A percentile compares a stretch with the other conserved stretches of the same genome.
Conservation (phyloP, 495 filamentous ascomycete species). For the Penicillium parvum region DNA sequence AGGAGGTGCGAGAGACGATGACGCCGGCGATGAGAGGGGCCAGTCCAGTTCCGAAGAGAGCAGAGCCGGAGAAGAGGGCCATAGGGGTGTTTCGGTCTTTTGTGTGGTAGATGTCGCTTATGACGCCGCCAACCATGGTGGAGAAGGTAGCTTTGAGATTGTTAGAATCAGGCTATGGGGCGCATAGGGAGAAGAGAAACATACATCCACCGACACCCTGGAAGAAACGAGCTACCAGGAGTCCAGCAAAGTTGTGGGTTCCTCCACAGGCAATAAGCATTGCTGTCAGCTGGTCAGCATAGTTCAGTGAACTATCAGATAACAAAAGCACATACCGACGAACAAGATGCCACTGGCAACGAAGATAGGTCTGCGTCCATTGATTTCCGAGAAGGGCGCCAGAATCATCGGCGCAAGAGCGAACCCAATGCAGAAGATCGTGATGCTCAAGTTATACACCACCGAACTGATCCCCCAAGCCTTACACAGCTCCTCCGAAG, state of each 20-base stretch:
- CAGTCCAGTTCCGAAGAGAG: conserved; percentile 74
- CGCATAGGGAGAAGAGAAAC: conserved; percentile 10
- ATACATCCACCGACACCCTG: conserved; percentile 64
- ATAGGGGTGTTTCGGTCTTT: conserved; percentile 83
- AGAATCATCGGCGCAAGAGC: conserved; percentile 83
- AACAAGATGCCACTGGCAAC: conserved; percentile 67
- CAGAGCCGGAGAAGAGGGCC: conserved; percentile 75
- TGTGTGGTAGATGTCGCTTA: conserved; percentile 81
- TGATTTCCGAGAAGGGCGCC: conserved; percentile 86
- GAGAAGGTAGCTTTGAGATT: conserved; percentile 59
- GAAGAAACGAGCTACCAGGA: conserved; percentile 74
- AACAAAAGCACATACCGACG: conserved; percentile 32
- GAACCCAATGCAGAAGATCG: conserved; percentile 79
- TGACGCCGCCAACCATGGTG: conserved; percentile 90
- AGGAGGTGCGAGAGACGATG: conserved; percentile 61
- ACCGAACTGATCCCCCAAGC: conserved; percentile 60
- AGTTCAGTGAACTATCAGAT: background rate
- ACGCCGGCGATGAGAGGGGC: conserved; percentile 71
- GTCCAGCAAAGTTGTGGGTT: conserved; percentile 64
- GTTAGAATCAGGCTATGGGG: background rate
- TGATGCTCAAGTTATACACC: conserved; percentile 72
- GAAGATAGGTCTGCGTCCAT: conserved; percentile 79
- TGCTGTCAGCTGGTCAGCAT: conserved; percentile 29
- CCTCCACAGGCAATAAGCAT: conserved; percentile 75
- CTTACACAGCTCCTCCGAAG: conserved; percentile 54